Base-by-base conservation (phyloP, 345 rosid genomes). In the Eutrema yunnanense region DNA sequence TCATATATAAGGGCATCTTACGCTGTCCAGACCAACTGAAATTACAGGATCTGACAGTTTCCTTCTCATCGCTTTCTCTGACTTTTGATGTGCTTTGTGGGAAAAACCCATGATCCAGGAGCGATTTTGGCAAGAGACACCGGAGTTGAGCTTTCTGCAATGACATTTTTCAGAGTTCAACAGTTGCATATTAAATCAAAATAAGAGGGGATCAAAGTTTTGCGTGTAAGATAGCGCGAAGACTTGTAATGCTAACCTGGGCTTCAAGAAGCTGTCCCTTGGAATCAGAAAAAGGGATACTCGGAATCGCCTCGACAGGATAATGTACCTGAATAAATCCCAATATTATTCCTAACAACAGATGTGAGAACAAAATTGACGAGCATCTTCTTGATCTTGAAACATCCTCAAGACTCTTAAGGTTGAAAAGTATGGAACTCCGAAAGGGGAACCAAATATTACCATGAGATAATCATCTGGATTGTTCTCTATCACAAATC, bases 401-500 rank as follows among this genome's bases (percentile, higher is more conserved):
- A 33, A 65, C 30, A 13, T 64, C 13, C 57, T 55, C 47, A 16
- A 16, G 30, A 37, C 38, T 69, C 27, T 70, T 70, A n/a, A 7
- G 41, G 47, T 52, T 36, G 55, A 71, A 47, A 16, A 51, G 30
- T 36, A 50, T 3, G 9, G 7, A 65, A 50, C 59, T 40, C 10
- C 7, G 6, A 42, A 33, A 69, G 30, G 27, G 63, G 14, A 72
- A 54, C 22, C 29, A 36, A 54, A 43, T 36, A 62, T 72, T 82
- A 93, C 98, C 98, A 94, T 93, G 70, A 90, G 87, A 83, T 86
- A 90, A 71, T 93, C 97, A 80, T 89, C 96, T 74, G 97, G 87
- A 80, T 90, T 94, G 60, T 82, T 81, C 58, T 88, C 89, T 69
- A 94, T 83, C 66, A 88, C 96, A 74, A 94, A 90, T 60, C 97